These are phyloP conservation scores for Miscanthus sacchariflorus DNA, from an alignment of 202 grass and related monocot species.

Conservation along the genomic window DNA sequence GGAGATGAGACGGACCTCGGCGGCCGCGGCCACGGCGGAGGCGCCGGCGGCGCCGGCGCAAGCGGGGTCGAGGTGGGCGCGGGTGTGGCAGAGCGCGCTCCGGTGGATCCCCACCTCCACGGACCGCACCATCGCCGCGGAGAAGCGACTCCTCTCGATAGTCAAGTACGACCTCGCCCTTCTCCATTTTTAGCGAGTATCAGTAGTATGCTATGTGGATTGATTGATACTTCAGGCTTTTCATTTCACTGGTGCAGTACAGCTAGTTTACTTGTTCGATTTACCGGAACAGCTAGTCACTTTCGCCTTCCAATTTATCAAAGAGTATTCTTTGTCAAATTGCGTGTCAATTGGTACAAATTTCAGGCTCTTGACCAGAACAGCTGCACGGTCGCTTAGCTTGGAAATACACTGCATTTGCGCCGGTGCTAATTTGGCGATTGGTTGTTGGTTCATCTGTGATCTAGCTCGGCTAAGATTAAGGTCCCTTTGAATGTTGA, in stretches of 20 bases:
- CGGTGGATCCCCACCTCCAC: conserved; percentile 94
- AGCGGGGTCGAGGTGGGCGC: conserved; percentile 57
- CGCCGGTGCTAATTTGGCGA: background rate
- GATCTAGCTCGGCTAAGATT: background rate
- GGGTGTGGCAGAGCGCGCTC: conserved; percentile 69
- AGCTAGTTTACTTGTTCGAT: background rate
- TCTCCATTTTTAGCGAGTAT: background rate
- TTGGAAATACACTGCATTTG: background rate
- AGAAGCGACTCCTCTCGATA: conserved; percentile 85
- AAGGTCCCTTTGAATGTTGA: background rate
- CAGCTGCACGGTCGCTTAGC: background rate
- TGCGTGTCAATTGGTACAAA: background rate
- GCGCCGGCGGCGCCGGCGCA: background rate
- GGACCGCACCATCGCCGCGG: conserved; percentile 89
- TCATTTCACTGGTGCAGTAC: background rate
- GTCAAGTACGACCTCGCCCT: conserved; percentile 54
- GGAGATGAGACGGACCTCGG: conserved; percentile 56
- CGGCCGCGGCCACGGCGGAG: conserved; percentile 18
- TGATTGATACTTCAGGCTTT: background rate
- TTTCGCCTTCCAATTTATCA: background rate
- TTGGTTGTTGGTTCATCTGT: background rate
- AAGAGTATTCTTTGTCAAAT: background rate
- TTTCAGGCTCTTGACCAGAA: background rate
- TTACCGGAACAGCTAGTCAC: background rate
- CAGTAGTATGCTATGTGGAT: no score